These are phyloP conservation scores for Orbilia quercus DNA, from an alignment of 2,329 filamentous ascomycete genomes.

Conservation along the genomic window DNA sequence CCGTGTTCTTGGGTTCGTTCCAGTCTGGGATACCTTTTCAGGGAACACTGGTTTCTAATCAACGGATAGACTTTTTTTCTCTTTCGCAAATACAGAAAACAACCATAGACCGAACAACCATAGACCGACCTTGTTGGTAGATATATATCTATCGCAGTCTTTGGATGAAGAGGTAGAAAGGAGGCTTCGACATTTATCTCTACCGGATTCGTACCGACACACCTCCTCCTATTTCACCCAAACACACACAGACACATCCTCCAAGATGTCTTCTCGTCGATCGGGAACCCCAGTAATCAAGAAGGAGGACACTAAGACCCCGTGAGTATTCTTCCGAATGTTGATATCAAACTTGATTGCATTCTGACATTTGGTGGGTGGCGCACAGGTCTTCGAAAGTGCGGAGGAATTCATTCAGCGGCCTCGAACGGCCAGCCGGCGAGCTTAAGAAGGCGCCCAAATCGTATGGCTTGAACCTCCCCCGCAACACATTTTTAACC, in stretches of 20 bases:
- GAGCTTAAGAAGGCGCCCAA: slow-evolving; percentile 47
- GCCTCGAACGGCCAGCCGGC: slow-evolving; percentile 32
- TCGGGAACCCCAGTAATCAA: slow-evolving; percentile 48
- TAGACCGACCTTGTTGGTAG: slow-evolving; percentile 16
- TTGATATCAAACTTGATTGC: slow-evolving; percentile 7
- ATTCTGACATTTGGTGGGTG: slow-evolving; percentile 13
- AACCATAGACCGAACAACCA: slow-evolving; percentile 8
- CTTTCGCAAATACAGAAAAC: too few relatives aligned
- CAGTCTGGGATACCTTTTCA: slow-evolving; percentile 54
- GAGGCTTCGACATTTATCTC: slow-evolving; percentile 19
- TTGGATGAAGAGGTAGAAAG: slow-evolving; percentile 48
- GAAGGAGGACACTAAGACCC: slow-evolving; percentile 48
- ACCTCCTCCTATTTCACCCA: neutral
- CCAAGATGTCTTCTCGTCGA: slow-evolving; percentile 50
- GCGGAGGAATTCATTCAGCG: slow-evolving; percentile 55
- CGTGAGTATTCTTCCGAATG: slow-evolving; percentile 21
- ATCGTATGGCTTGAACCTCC: slow-evolving; percentile 53
- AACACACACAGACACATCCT: slow-evolving; percentile 2
- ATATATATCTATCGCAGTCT: slow-evolving; percentile 27
- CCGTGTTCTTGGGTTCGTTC: slow-evolving; percentile 40
- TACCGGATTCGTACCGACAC: slow-evolving; percentile 12
- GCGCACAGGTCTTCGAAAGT: slow-evolving; percentile 27
- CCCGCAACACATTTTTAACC: slow-evolving; percentile 43
- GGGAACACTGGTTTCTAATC: slow-evolving; percentile 42
- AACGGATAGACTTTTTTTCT: slow-evolving; percentile 33